A percentile compares a stretch with the other conserved stretches of the same genome.
Conservation (phyloP, 2,329 filamentous ascomycete genomes). For the Sclerotinia minor region DNA sequence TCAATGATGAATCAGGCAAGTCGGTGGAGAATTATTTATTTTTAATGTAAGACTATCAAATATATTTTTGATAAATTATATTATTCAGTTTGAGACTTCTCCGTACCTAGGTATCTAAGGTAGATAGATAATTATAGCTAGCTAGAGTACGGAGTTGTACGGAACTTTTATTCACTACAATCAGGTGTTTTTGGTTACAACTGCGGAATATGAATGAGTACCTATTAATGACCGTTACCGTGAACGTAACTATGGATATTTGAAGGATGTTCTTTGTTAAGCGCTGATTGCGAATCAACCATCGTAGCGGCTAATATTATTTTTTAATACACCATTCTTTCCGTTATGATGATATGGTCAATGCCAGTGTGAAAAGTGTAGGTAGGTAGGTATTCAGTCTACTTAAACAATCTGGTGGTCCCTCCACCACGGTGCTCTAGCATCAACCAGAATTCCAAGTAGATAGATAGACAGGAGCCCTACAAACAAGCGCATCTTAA, state of each 20-base stretch:
- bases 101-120: too few relatives aligned
- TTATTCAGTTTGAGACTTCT: neutral
- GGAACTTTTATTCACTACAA: neutral
- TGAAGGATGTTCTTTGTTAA: constrained; percentile 14
- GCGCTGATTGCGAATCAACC: neutral
- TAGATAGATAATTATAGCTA: neutral
- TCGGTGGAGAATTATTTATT: neutral
- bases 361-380: neutral
- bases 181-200: neutral
- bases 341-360: neutral
- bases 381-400: too few relatives aligned
- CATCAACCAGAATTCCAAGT: neutral
- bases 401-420: too few relatives aligned
- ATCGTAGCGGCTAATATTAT: neutral
- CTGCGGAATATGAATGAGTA: neutral
- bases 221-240: neutral
- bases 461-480: too few relatives aligned
- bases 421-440: too few relatives aligned
- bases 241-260: neutral
- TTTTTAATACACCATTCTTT: neutral
- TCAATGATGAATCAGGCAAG: constrained; percentile 14
- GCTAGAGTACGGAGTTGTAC: neutral
- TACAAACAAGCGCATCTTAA: neutral
- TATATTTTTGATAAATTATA: neutral
- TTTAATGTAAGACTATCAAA: neutral